Percentiles rank a stretch among this genome's conserved stretches.
phyloP scores from a whole-genome alignment of 192 early-diverging fungal genomes.

The Coemansia sp. region DNA sequence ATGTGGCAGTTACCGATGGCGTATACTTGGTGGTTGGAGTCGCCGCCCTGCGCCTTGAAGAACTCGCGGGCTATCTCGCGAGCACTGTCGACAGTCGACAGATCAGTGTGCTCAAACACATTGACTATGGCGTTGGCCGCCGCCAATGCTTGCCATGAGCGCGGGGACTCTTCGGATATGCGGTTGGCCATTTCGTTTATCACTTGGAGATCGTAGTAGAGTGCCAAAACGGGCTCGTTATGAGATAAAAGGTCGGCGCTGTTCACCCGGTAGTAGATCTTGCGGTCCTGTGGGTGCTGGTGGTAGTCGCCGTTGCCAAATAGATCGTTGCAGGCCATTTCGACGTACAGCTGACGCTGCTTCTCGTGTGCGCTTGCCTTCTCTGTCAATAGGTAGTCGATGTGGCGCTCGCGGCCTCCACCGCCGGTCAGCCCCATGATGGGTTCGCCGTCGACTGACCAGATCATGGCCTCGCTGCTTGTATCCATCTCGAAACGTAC shows the following conservation, averaged over 20 bases:
- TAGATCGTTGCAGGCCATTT: conserved; percentile 91
- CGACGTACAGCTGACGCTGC: conserved; percentile 77
- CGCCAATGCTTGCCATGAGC: conserved; percentile 78
- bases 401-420: conserved; percentile 59
- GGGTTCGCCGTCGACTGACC: conserved; percentile 79
- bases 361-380: conserved; percentile 49
- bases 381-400: conserved; percentile 58
- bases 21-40: conserved; percentile 71
- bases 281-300: conserved; percentile 68
- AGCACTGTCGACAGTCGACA: conserved; percentile 50
- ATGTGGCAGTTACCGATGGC: conserved; percentile 94
- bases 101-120: conserved; percentile 60
- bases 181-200: conserved; percentile 77
- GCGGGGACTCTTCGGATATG: conserved; percentile 70
- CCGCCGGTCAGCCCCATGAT: conserved; percentile 90
- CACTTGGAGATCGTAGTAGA: conserved; percentile 83
- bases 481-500: conserved; percentile 87
- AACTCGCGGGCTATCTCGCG: conserved; percentile 65
- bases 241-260: conserved; percentile 72
- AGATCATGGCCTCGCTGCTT: conserved; percentile 85
- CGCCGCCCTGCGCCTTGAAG: conserved; percentile 65
- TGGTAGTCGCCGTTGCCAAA: conserved; percentile 79
- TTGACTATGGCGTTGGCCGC: conserved; percentile 85
- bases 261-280: conserved; percentile 66
- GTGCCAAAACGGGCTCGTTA: conserved; percentile 69